phyloP scores from a whole-genome alignment of 768 basidiomycete species.

The Cyclocybe cylindracea region DNA sequence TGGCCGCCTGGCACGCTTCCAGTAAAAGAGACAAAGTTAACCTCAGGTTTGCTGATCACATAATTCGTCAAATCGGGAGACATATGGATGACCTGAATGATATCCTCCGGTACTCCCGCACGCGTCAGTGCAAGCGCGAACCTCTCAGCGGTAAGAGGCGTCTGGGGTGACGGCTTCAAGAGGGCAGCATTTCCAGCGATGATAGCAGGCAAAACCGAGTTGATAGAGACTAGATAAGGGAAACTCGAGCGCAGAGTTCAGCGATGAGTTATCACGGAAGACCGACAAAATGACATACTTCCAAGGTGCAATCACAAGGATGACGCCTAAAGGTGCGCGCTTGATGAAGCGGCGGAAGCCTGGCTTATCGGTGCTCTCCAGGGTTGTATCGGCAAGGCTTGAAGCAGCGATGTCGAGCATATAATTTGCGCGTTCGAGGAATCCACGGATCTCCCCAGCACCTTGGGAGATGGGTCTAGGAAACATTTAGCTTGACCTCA shows the following conservation, averaged over 20 bases:
- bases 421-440: slow-evolving; percentile 79
- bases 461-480: slow-evolving; percentile 77
- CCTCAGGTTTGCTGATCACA: slow-evolving; percentile 61
- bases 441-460: slow-evolving; percentile 78
- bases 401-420: slow-evolving; percentile 82
- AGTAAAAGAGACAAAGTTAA: slow-evolving; percentile 90
- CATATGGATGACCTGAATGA: slow-evolving; percentile 78
- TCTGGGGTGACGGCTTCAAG: slow-evolving; percentile 96
- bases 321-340: slow-evolving; percentile 82
- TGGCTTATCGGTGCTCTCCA: slow-evolving; percentile 78
- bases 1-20: slow-evolving; percentile 80
- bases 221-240: slow-evolving; percentile 89
- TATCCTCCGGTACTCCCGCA: slow-evolving; percentile 77
- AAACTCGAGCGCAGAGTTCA: slow-evolving; percentile 47
- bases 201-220: slow-evolving; percentile 89
- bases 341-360: slow-evolving; percentile 85
- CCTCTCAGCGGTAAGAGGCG: slow-evolving; percentile 85
- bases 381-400: slow-evolving; percentile 70
- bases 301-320: slow-evolving; percentile 90
- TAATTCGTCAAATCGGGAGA: slow-evolving; percentile 59
- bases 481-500: neutral
- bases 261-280: neutral
- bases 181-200: slow-evolving; percentile 89
- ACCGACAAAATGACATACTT: slow-evolving; percentile 56
- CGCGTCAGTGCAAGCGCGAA: slow-evolving; percentile 65